Percentiles rank a stretch among this genome's conserved stretches.
phyloP scores from a whole-genome alignment of 1,284 basidiomycete genomes.

The Xerocomus amazonicus region DNA sequence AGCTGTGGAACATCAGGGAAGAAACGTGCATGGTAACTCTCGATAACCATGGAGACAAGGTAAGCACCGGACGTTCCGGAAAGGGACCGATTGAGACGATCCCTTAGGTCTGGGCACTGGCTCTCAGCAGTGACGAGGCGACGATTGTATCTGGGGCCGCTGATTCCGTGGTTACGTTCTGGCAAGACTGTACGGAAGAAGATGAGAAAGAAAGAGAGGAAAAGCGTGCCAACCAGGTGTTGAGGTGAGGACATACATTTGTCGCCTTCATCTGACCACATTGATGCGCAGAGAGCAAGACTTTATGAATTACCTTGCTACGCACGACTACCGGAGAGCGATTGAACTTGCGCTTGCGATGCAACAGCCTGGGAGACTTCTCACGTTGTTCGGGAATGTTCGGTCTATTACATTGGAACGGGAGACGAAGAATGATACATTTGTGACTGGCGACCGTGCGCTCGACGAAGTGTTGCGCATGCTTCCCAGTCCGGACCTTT shows the following conservation, averaged over 20 bases:
- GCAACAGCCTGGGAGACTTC: slow-evolving; percentile 88
- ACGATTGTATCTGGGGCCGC: slow-evolving; percentile 90
- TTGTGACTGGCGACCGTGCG: slow-evolving; percentile 62
- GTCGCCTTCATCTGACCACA: slow-evolving; percentile 7
- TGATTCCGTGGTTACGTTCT: slow-evolving; percentile 90
- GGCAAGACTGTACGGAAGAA: slow-evolving; percentile 89
- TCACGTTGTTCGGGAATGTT: slow-evolving; percentile 76
- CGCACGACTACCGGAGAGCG: slow-evolving; percentile 89
- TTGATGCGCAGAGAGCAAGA: slow-evolving; percentile 79
- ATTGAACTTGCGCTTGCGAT: slow-evolving; percentile 89
- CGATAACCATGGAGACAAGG: slow-evolving; percentile 97
- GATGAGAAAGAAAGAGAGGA: slow-evolving; percentile 71
- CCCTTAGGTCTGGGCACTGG: slow-evolving; percentile 86
- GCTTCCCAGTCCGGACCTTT: slow-evolving; percentile 71
- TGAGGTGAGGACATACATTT: slow-evolving; percentile 56
- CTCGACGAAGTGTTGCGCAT: slow-evolving; percentile 83
- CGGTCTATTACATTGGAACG: slow-evolving; percentile 33
- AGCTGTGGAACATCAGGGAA: slow-evolving; percentile 90
- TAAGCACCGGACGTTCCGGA: slow-evolving; percentile 32
- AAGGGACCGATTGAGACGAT: slow-evolving; percentile 1
- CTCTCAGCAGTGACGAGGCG: slow-evolving; percentile 72
- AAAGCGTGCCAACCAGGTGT: slow-evolving; percentile 66
- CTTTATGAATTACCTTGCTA: slow-evolving; percentile 83
- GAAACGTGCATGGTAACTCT: slow-evolving; percentile 87
- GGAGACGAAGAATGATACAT: slow-evolving; percentile 14